Evolutionary conservation across 2,329 filamentous ascomycete species (phyloP).

Genomic region (Curvularia sp.): DNA sequence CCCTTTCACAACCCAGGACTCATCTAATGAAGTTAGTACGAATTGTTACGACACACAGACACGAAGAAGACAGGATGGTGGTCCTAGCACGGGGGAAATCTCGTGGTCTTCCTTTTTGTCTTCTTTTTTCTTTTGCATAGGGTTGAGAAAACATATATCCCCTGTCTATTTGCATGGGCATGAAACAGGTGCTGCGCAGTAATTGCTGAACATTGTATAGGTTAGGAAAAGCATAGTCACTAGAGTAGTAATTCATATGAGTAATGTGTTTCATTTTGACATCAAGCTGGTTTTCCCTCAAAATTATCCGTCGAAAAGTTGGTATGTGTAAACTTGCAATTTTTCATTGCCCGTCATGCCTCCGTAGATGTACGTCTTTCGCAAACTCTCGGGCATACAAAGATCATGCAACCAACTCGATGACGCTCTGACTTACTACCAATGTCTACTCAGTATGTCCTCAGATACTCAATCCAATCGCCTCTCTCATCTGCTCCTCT

Average conservation of each 20-base stretch:
- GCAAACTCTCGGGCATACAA: neutral
- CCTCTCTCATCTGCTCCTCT: constrained; percentile 26
- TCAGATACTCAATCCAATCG: constrained; percentile 28
- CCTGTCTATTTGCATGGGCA: neutral
- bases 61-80: neutral
- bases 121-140: neutral
- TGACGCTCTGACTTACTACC: neutral
- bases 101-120: neutral
- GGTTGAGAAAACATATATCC: neutral
- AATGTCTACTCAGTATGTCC: neutral
- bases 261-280: too few species aligned
- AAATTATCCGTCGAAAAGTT: too few species aligned
- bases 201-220: neutral
- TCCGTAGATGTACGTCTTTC: neutral
- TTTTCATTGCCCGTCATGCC: neutral
- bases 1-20: neutral
- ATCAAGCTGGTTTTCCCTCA: too few species aligned
- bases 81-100: neutral
- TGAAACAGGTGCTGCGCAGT: neutral
- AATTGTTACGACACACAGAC: neutral
- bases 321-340: too few species aligned
- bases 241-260: neutral
- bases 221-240: neutral
- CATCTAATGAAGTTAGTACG: neutral
- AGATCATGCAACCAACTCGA: neutral